These are phyloP conservation scores for Phragmites australis DNA, from an alignment of 176 grass and related monocot genomes.

Conservation along the genomic window DNA sequence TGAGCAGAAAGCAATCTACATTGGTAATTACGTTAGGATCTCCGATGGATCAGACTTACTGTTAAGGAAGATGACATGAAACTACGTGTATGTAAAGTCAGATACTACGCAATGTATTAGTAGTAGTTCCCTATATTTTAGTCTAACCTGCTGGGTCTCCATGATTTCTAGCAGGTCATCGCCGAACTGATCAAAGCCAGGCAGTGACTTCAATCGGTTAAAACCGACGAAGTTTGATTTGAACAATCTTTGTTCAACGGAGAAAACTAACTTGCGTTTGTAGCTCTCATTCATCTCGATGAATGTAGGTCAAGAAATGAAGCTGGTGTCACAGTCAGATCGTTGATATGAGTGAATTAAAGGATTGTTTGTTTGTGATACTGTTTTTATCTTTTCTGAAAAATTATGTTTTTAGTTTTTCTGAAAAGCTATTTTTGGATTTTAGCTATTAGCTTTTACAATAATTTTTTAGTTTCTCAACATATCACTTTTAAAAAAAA, in stretches of 20 bases:
- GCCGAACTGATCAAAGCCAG: neutral
- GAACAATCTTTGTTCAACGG: neutral
- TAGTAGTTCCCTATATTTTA: neutral
- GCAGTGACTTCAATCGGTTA: neutral
- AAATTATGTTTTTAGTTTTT: too few species aligned
- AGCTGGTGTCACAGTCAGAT: neutral
- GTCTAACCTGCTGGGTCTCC: neutral
- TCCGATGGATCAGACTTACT: neutral
- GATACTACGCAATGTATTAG: neutral
- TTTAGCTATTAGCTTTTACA: too few species aligned
- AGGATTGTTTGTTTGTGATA: too few species aligned
- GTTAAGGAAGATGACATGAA: slow-evolving; percentile 4
- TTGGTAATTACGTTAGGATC: neutral
- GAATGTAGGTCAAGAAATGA: slow-evolving; percentile 10
- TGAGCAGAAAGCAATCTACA: neutral
- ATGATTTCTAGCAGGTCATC: neutral
- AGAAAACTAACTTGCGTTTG: neutral
- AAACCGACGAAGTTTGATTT: neutral
- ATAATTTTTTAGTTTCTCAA: too few species aligned
- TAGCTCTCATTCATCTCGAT: neutral
- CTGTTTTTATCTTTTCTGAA: too few species aligned
- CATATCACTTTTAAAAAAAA: too few species aligned
- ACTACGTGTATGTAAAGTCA: neutral
- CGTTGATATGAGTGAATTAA: neutral
- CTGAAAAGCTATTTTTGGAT: too few species aligned